Evolutionary conservation across 768 basidiomycete species (phyloP).

Genomic region (Gyrodon lividus): DNA sequence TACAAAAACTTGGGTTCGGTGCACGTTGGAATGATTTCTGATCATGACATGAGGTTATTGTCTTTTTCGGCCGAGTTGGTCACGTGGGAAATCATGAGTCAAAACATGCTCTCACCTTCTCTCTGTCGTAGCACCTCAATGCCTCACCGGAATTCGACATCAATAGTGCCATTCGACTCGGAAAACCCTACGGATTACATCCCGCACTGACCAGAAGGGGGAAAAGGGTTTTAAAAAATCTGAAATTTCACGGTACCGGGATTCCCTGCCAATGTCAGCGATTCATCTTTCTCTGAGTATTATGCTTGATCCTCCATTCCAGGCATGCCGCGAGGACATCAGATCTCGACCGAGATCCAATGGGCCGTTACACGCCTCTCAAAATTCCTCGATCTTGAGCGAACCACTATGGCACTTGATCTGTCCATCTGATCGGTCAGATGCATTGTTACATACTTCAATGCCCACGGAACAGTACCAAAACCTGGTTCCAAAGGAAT

Average conservation of each 20-base stretch:
- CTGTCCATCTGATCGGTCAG: neutral
- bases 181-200: neutral
- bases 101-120: neutral
- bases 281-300: too few species aligned
- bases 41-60: too few species aligned
- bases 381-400: neutral
- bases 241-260: neutral
- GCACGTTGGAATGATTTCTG: too few species aligned
- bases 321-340: neutral
- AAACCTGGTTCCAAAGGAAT: neutral
- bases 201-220: neutral
- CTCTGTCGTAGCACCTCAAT: slow-evolving; percentile 1
- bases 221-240: neutral
- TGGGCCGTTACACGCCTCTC: neutral
- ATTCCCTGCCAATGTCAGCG: too few species aligned
- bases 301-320: neutral
- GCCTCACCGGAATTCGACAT: neutral
- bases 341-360: neutral
- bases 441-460: neutral
- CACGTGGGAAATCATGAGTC: neutral
- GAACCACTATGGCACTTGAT: neutral
- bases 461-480: neutral
- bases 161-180: neutral
- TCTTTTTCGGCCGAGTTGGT: neutral
- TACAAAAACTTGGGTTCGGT: too few species aligned